Conservation (phyloP, 495 filamentous ascomycete species). For the Venustampulla echinocandica region DNA sequence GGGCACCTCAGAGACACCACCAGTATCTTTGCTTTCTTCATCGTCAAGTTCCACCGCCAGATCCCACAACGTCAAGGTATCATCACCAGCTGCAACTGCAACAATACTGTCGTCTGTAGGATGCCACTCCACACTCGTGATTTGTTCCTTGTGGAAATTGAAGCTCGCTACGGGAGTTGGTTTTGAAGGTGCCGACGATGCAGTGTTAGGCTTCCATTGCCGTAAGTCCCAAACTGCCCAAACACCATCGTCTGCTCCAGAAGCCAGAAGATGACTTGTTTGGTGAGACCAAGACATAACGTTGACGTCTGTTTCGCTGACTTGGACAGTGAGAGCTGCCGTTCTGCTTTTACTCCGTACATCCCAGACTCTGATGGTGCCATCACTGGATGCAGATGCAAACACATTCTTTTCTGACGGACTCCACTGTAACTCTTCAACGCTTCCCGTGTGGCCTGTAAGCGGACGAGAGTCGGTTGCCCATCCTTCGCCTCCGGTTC, state of each 20-base stretch:
- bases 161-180: slow-evolving; percentile 79
- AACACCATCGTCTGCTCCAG: slow-evolving; percentile 85
- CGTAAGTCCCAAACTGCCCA: slow-evolving; percentile 96
- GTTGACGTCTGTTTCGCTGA: slow-evolving; percentile 82
- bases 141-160: slow-evolving; percentile 88
- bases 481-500: slow-evolving; percentile 80
- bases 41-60: slow-evolving; percentile 92
- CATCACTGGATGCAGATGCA: slow-evolving; percentile 85
- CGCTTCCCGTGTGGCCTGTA: slow-evolving; percentile 69
- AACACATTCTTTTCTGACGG: slow-evolving; percentile 88
- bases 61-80: slow-evolving; percentile 94
- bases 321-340: slow-evolving; percentile 74
- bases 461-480: slow-evolving; percentile 74
- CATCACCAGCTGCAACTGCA: slow-evolving; percentile 84
- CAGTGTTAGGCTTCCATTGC: slow-evolving; percentile 70
- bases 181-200: slow-evolving; percentile 30
- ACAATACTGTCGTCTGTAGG: slow-evolving; percentile 92
- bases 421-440: slow-evolving; percentile 96
- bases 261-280: slow-evolving; percentile 80
- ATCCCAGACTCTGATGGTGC: slow-evolving; percentile 93
- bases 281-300: slow-evolving; percentile 89
- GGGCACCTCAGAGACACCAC: slow-evolving; percentile 79
- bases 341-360: slow-evolving; percentile 78
- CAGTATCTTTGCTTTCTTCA: slow-evolving; percentile 86
- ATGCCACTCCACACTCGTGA: slow-evolving; percentile 96